These are phyloP conservation scores for Vitis labrusca DNA, from an alignment of 164 flowering plant genomes.

Conservation along the genomic window DNA sequence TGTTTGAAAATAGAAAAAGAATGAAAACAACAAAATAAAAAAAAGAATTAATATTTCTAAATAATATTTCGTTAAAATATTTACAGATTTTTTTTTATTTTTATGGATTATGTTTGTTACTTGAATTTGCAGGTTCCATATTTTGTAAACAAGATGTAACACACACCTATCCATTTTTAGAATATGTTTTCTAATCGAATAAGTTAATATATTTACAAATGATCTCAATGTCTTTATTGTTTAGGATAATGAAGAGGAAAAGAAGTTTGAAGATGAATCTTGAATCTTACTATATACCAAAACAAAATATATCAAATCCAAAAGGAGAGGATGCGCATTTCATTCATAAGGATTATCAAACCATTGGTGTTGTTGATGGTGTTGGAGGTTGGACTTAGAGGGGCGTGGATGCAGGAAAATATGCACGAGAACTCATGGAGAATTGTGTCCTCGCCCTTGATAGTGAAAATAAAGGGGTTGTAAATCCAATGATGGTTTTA, in stretches of 20 bases:
- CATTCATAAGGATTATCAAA: not conserved
- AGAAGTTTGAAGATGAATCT: conserved; percentile 3
- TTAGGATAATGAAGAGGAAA: not conserved
- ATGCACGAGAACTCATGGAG: conserved; percentile 24
- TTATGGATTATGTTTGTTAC: too few species aligned
- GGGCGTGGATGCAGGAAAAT: conserved; percentile 26
- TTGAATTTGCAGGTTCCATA: too few species aligned
- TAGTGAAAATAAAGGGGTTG: not conserved
- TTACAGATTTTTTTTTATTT: too few species aligned
- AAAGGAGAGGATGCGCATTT: conserved; percentile 32
- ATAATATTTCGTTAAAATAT: too few species aligned
- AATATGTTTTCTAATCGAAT: too few species aligned
- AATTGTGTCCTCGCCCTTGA: not conserved
- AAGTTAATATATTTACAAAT: too few species aligned
- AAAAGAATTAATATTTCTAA: too few species aligned
- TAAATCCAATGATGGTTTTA: conserved; percentile 12
- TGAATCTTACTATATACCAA: conserved; percentile 20
- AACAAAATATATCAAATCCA: conserved; percentile 11
- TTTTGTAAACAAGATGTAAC: too few species aligned
- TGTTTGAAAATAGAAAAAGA: too few species aligned
- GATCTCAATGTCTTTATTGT: too few species aligned
- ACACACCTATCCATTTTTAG: too few species aligned
- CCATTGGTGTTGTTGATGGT: conserved; percentile 33
- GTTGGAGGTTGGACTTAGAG: conserved; percentile 25
- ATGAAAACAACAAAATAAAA: too few species aligned